Evolutionary conservation across 129 eudicot species (phyloP), one percentile per base, ranked within the genome.

Genomic region (Kitagawia praeruptora): DNA sequence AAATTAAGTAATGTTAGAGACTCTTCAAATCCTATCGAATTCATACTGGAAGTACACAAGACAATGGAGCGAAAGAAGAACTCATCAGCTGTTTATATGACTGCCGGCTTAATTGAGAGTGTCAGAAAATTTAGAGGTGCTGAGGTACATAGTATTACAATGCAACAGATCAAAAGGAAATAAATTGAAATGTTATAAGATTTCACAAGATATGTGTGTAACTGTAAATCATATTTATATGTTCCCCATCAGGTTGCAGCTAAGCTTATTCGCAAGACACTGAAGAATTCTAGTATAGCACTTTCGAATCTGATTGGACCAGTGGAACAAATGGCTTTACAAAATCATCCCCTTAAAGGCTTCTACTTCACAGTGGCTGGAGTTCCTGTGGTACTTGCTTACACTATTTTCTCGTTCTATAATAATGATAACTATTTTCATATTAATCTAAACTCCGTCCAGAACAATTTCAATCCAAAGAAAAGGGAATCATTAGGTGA

Each of bases 31-130:
- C 96, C 98, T 0, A 85, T 91, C 18, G 76, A 75, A 14, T 89
- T 91, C n/a, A 86, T 91, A 49, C 77, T 72, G 41, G 37, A 89
- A 78, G 88, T 90, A 49, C 85, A 75, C 10, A 76, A 83, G 31
- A 34, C 84, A 6, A 91, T 94, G 73, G 74, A 85, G 83, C 80
- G 81, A 75, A 88, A 94, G 74, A 87, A 85, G 61, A 83, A 90
- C 25, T 94, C 98, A 0, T 84, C 91, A 2, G 93, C 91, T 41
- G 88, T 91, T 49, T 80, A 84, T 84, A 87, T 94, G 70, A 94
- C 98, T 7, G 98, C 96, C 31, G 81, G 85, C 77, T 39, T 90
- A 7, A 87, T 94, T 5, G 98, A 94, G 48, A 49, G 81, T 14
- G 44, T 91, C 18, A 78, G 93, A 78, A 94, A 85, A 81, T 83